Conservation (phyloP, 371 early-diverging fungal genomes). For the Catenaria anguillulae region DNA sequence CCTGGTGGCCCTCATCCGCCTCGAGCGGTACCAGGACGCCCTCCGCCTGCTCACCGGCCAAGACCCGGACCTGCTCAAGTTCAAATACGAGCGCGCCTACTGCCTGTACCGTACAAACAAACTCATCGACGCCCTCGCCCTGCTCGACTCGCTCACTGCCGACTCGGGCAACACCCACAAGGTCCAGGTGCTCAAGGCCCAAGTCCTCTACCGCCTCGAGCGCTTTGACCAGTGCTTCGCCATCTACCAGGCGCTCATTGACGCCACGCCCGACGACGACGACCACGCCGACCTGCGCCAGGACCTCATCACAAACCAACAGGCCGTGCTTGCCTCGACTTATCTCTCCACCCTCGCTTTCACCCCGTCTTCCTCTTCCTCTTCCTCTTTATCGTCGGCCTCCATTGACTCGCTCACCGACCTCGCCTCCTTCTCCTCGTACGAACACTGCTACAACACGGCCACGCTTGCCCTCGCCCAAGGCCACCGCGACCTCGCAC, state of each 20-base stretch:
- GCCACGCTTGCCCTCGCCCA: conserved; percentile 44
- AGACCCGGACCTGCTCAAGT: conserved; percentile 18
- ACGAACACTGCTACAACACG: conserved; percentile 53
- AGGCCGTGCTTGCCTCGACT: conserved; percentile 49
- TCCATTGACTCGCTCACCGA: conserved; percentile 18
- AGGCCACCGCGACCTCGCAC: conserved; percentile 20
- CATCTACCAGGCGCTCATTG: conserved; percentile 13
- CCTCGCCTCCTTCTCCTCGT: conserved; percentile 27
- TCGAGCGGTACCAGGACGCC: conserved; percentile 49
- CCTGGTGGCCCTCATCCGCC: conserved; percentile 49
- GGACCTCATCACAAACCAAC: conserved; percentile 40
- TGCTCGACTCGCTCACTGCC: conserved; percentile 24
- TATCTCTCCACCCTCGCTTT: conserved; percentile 22
- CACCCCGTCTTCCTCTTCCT: too few species aligned
- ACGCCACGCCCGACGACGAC: conserved; percentile 16
- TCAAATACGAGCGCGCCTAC: conserved; percentile 46
- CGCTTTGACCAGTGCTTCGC: conserved; percentile 15
- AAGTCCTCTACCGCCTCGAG: conserved; percentile 39
- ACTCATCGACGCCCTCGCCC: conserved; percentile 33
- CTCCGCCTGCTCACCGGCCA: conserved; percentile 11
- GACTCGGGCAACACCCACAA: conserved; percentile 23
- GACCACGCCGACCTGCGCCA: conserved; percentile 29
- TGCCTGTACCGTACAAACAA: conserved; percentile 54
- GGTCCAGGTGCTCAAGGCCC: conserved; percentile 49
- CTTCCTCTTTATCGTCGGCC: too few species aligned